Evolutionary conservation across 257 asterid species (phyloP).

Genomic region (Perilla frutescens): DNA sequence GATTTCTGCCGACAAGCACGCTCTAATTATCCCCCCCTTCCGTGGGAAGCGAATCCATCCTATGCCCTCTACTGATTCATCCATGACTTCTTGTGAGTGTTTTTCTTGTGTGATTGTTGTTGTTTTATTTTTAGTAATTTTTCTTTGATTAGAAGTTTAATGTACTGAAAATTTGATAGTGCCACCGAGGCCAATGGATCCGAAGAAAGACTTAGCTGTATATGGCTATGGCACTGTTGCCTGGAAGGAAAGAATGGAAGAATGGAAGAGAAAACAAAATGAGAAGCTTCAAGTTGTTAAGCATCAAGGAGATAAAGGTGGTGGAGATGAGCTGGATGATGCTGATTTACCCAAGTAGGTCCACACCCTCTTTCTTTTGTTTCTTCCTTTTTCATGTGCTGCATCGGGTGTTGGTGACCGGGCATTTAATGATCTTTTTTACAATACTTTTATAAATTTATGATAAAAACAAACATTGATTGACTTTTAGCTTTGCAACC

Average conservation of each 20-base stretch:
- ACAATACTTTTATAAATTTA: constrained; percentile 6
- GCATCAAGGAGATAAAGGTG: constrained; percentile 80
- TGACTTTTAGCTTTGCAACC: constrained; percentile 43
- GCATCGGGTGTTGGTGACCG: constrained; percentile 51
- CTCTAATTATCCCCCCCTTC: constrained; percentile 85
- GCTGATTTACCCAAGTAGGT: constrained; percentile 95
- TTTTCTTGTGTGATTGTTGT: neutral
- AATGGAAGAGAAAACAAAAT: constrained; percentile 94
- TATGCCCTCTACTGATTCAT: constrained; percentile 69
- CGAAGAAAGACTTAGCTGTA: constrained; percentile 93
- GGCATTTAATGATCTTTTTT: constrained; percentile 35
- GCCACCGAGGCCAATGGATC: constrained; percentile 98
- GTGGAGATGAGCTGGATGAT: constrained; percentile 83
- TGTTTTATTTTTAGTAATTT: neutral
- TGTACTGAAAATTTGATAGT: constrained; percentile 46
- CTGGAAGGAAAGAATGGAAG: constrained; percentile 99
- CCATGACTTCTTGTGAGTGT: constrained; percentile 63
- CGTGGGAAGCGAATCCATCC: constrained; percentile 87
- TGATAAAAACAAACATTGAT: constrained; percentile 24
- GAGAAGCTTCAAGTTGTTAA: constrained; percentile 90
- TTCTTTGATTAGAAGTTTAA: constrained; percentile 23
- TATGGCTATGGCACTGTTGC: constrained; percentile 98
- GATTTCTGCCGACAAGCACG: constrained; percentile 96
- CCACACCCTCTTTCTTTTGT: constrained; percentile 25
- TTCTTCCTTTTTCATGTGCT: constrained; percentile 38